Percentiles rank a stretch among this genome's conserved stretches.
These are phyloP conservation scores for Solanum lignicaule DNA, from an alignment of 257 asterid genomes.

Conservation along the genomic window DNA sequence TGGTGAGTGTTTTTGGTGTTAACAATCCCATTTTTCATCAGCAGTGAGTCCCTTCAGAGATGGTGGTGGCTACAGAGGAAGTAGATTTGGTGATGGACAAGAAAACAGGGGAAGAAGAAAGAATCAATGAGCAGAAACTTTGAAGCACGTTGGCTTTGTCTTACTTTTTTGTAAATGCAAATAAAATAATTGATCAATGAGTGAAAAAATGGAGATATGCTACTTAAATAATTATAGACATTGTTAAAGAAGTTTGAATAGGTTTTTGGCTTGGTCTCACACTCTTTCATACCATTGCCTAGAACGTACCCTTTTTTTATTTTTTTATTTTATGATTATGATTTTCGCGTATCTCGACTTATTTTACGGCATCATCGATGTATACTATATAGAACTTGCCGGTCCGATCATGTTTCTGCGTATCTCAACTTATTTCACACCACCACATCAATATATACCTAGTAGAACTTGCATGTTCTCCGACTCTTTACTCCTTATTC, in stretches of 20 bases:
- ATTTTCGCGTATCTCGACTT: background rate
- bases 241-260: background rate
- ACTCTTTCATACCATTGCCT: background rate
- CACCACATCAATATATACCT: too few species aligned
- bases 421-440: too few species aligned
- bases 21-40: conserved; percentile 30
- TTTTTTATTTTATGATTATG: background rate
- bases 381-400: too few species aligned
- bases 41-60: background rate
- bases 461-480: too few species aligned
- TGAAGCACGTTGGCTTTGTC: conserved; percentile 2
- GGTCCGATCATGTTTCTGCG: too few species aligned
- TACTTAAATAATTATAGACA: background rate
- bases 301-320: background rate
- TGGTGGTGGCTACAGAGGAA: background rate
- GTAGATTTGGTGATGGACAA: background rate
- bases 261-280: background rate
- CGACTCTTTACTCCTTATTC: background rate
- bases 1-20: conserved; percentile 2
- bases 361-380: too few species aligned
- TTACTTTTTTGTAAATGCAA: background rate
- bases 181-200: background rate
- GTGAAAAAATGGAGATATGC: background rate
- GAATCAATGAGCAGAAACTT: background rate
- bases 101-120: background rate